These are phyloP conservation scores for Aspergillus brasiliensis DNA, from an alignment of 2,329 filamentous ascomycete species.

Conservation along the genomic window DNA sequence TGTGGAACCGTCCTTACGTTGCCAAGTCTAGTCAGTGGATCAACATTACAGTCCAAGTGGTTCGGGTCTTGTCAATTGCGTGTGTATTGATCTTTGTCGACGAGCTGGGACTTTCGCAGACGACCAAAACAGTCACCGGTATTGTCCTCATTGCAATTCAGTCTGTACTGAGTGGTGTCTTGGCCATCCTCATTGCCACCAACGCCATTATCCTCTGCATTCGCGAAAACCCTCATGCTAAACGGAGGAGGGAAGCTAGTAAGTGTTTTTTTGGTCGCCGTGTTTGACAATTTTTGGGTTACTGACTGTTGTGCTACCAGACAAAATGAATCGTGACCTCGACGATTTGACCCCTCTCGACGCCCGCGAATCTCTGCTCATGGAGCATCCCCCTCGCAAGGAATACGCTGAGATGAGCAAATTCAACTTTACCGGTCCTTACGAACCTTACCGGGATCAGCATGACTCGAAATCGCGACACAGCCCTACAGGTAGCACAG, in stretches of 20 bases:
- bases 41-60: slow-evolving; percentile 87
- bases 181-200: slow-evolving; percentile 85
- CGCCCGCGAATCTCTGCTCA: slow-evolving; percentile 69
- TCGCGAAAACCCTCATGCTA: slow-evolving; percentile 87
- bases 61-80: slow-evolving; percentile 82
- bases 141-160: slow-evolving; percentile 94
- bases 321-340: slow-evolving; percentile 73
- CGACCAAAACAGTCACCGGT: slow-evolving; percentile 90
- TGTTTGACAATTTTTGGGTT: neutral
- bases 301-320: slow-evolving; percentile 46
- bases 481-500: slow-evolving; percentile 35
- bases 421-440: slow-evolving; percentile 44
- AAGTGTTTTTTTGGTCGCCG: slow-evolving; percentile 47
- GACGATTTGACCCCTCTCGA: slow-evolving; percentile 86
- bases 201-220: slow-evolving; percentile 83
- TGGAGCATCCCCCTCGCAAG: slow-evolving; percentile 56
- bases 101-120: slow-evolving; percentile 84
- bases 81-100: slow-evolving; percentile 94
- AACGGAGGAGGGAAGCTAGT: slow-evolving; percentile 86
- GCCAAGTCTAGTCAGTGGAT: slow-evolving; percentile 87
- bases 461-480: slow-evolving; percentile 26
- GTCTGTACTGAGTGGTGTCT: slow-evolving; percentile 74
- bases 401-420: slow-evolving; percentile 42
- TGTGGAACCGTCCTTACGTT: slow-evolving; percentile 86
- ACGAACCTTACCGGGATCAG: slow-evolving; percentile 44